Percentiles rank a stretch among this genome's conserved stretches.
phyloP scores from a whole-genome alignment of 2,329 filamentous ascomycete species.

The Allantophomopsis lycopodina region DNA sequence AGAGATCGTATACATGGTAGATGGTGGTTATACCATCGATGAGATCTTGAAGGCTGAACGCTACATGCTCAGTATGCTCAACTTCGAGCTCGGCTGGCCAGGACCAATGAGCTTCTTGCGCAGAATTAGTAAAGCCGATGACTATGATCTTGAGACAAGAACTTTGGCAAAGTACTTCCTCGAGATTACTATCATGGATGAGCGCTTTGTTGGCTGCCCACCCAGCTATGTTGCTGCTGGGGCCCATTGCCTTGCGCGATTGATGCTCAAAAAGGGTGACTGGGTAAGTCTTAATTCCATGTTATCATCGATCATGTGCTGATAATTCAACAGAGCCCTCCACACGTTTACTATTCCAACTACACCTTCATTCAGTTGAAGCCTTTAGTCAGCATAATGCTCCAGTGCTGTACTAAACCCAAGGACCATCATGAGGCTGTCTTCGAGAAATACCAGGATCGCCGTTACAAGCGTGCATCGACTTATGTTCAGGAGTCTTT shows the following conservation, averaged over 20 bases:
- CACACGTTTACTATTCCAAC: slow-evolving; percentile 84
- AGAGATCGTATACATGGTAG: slow-evolving; percentile 98
- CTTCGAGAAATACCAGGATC: slow-evolving; percentile 84
- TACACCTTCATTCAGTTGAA: slow-evolving; percentile 81
- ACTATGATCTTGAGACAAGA: slow-evolving; percentile 90
- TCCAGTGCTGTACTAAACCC: slow-evolving; percentile 78
- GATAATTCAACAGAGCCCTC: slow-evolving; percentile 45
- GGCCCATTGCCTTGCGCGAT: slow-evolving; percentile 78
- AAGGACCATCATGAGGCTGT: slow-evolving; percentile 74
- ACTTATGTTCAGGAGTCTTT: slow-evolving; percentile 68
- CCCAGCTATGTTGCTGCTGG: slow-evolving; percentile 86
- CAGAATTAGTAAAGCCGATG: slow-evolving; percentile 94
- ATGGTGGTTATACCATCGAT: slow-evolving; percentile 74
- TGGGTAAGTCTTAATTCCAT: slow-evolving; percentile 54
- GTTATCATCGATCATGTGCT: slow-evolving; percentile 13
- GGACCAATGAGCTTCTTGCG: slow-evolving; percentile 97
- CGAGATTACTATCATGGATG: slow-evolving; percentile 94
- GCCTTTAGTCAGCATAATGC: slow-evolving; percentile 61
- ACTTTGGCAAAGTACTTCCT: slow-evolving; percentile 97
- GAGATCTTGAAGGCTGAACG: slow-evolving; percentile 95
- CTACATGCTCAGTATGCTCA: slow-evolving; percentile 94
- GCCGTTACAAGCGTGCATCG: slow-evolving; percentile 75
- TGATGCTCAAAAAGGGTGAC: slow-evolving; percentile 80
- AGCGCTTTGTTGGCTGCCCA: slow-evolving; percentile 84
- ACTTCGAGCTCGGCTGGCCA: slow-evolving; percentile 95